Conservation (phyloP, 306 rosid species). For the Corylus heterophylla region DNA sequence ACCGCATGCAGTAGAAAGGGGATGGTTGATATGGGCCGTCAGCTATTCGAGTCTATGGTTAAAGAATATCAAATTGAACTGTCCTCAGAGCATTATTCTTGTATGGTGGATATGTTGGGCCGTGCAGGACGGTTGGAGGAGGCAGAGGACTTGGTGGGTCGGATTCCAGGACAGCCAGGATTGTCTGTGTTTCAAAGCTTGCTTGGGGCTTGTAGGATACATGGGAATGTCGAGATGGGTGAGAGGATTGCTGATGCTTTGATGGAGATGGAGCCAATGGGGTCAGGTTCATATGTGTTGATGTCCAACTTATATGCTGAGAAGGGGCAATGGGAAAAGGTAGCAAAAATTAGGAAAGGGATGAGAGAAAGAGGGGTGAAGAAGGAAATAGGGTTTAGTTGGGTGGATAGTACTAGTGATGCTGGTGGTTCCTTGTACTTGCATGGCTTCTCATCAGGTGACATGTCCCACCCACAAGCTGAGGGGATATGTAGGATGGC, state of each 20-base stretch:
- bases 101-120: conserved; percentile 83
- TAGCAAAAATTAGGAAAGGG: conserved; percentile 59
- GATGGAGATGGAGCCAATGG: conserved; percentile 64
- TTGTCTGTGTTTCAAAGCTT: conserved; percentile 70
- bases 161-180: conserved; percentile 71
- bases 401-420: conserved; percentile 56
- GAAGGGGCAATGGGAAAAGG: conserved; percentile 85
- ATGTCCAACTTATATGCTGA: conserved; percentile 79
- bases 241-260: conserved; percentile 50
- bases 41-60: conserved; percentile 57
- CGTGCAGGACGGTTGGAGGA: conserved; percentile 66
- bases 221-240: conserved; percentile 34
- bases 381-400: conserved; percentile 79
- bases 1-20: conserved; percentile 82
- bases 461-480: conserved; percentile 59
- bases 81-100: conserved; percentile 63
- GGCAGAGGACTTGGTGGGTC: conserved; percentile 57
- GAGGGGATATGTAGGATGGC: conserved; percentile 66
- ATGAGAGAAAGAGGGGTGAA: conserved; percentile 78
- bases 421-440: conserved; percentile 54
- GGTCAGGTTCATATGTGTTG: conserved; percentile 68
- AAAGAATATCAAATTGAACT: conserved; percentile 61
- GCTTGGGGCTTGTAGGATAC: conserved; percentile 73
- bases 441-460: conserved; percentile 81
- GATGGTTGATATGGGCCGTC: conserved; percentile 64